phyloP scores from a whole-genome alignment of 441 rosid species.

The Erodium moschatum region DNA sequence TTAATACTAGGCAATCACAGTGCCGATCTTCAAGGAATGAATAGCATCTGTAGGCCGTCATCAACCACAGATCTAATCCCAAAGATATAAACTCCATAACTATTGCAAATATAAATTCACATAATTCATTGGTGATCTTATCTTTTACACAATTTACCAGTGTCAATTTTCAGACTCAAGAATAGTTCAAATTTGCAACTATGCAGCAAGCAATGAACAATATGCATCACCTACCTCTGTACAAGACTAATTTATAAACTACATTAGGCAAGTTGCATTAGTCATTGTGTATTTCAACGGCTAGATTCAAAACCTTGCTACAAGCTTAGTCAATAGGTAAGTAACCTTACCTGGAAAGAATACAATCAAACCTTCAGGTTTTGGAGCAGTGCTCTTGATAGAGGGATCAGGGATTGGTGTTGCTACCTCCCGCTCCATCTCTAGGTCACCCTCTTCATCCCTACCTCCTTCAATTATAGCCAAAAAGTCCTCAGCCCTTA shows the following conservation, averaged over 20 bases:
- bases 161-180: neutral
- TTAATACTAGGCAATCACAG: too few species aligned
- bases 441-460: constrained; percentile 93
- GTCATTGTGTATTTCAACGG: neutral
- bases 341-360: constrained; percentile 76
- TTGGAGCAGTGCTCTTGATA: constrained; percentile 47
- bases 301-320: neutral
- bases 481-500: constrained; percentile 68
- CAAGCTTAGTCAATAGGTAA: constrained; percentile 5
- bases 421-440: constrained; percentile 36
- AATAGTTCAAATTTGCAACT: neutral
- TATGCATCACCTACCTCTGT: neutral
- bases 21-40: too few species aligned
- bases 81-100: neutral
- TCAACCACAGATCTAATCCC: neutral
- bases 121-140: neutral
- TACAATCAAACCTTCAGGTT: constrained; percentile 68
- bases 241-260: neutral
- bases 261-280: constrained; percentile 2
- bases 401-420: constrained; percentile 41
- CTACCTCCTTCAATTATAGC: constrained; percentile 64
- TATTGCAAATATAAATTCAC: neutral
- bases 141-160: neutral
- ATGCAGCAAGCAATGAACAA: constrained; percentile 7
- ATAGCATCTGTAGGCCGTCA: too few species aligned